Evolutionary conservation across 768 basidiomycete species (phyloP), one percentile per base, ranked within the genome.

Genomic region (Sarcodon sp.): DNA sequence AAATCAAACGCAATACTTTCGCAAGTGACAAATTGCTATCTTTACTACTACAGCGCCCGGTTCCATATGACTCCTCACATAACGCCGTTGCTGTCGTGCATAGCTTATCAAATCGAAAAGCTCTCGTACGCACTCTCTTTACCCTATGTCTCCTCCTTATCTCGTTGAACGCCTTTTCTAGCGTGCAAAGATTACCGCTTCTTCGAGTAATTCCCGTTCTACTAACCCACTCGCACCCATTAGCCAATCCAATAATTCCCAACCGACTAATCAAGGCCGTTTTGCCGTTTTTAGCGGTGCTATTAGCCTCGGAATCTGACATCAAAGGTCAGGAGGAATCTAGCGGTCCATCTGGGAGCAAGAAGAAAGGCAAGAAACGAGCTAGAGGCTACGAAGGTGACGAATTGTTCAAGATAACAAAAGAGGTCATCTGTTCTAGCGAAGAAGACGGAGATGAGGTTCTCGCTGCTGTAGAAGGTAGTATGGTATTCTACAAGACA

Each of bases 331-430:
- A 54, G 10, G 34, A 50, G 12, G 51, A 56, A 41, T 16, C 39
- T 8, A 41, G 13, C 2, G 39, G 39, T 41, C 16, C 16, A 15
- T 41, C 39, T 7, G 21, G 21, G 21, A 16, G 16, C 13, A 41
- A 41, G n/a, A 77, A 69, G 58, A 79, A 77, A 55, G 73, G 76
- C 47, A 88, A 79, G 60, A 90, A 86, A 59, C 69, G 81, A 43
- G 70, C 73, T 15, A 73, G 79, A 16, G 79, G 71, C 10, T 88
- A 79, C 53, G 84, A 89, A 61, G 84, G 77, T 8, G 86, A 86
- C 47, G 85, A 83, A 55, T 64, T 83, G 5, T 79, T 91, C 61
- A 76, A 72, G 46, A 55, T 64, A 7, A 59, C 70, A 2, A 66
- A 67, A 41, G 60, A 69, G 41, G 66, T 73, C 7, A 54, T 79